phyloP scores from a whole-genome alignment of 2,329 filamentous ascomycete genomes.

The Fusarium ramigenum region DNA sequence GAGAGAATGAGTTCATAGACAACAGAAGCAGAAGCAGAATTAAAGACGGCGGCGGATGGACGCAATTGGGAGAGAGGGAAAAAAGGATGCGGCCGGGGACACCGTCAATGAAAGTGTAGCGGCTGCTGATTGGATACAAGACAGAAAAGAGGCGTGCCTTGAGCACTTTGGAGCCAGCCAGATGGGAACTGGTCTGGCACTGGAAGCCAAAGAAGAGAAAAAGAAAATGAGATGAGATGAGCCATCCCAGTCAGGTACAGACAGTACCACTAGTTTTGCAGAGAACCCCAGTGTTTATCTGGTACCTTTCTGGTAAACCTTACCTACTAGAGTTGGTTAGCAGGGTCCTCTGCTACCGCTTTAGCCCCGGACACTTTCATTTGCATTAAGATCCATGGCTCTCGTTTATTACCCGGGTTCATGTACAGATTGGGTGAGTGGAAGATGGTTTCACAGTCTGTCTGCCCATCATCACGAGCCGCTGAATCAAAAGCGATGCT shows the following conservation, averaged over 20 bases:
- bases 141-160: constrained; percentile 18
- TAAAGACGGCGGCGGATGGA: not conserved
- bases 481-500: not conserved
- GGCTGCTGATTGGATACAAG: constrained; percentile 25
- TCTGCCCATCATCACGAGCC: not conserved
- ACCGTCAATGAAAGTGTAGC: constrained; percentile 17
- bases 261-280: constrained; percentile 2
- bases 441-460: not conserved
- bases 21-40: constrained; percentile 6
- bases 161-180: constrained; percentile 20
- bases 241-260: constrained; percentile 13
- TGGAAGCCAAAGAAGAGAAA: constrained; percentile 30
- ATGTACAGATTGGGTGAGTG: not conserved
- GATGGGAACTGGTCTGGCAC: constrained; percentile 23
- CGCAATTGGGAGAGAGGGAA: not conserved
- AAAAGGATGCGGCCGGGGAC: constrained; percentile 32
- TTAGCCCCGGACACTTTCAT: constrained; percentile 27
- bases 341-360: constrained; percentile 16
- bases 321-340: constrained; percentile 21
- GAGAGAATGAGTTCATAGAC: constrained; percentile 5
- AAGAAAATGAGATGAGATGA: constrained; percentile 31
- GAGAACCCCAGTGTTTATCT: not conserved
- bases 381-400: constrained; percentile 12
- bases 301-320: constrained; percentile 15
- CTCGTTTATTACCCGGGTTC: constrained; percentile 10